These are phyloP conservation scores for Microbotryum silenes-acaulis DNA, from an alignment of 1,284 basidiomycete genomes.

Conservation along the genomic window DNA sequence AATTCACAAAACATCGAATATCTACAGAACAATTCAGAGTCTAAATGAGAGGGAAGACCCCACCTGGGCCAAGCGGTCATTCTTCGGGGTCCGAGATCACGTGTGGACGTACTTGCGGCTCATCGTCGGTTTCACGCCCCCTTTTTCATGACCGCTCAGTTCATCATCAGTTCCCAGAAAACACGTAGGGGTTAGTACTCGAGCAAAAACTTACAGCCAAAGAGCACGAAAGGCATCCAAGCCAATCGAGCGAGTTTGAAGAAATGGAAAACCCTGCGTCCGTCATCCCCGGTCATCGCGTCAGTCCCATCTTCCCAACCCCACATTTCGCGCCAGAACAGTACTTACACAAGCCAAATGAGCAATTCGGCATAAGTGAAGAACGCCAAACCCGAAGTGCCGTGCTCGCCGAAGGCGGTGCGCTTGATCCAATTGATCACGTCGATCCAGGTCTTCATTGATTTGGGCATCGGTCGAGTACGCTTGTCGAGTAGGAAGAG, in stretches of 20 bases:
- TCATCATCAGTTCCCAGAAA: too few relatives aligned
- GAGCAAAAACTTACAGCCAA: conserved; percentile 6
- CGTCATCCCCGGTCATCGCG: too few relatives aligned
- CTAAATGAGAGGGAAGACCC: too few relatives aligned
- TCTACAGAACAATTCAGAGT: too few relatives aligned
- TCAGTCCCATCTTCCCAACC: not conserved
- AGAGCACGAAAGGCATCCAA: conserved; percentile 22
- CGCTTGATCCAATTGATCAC: conserved; percentile 52
- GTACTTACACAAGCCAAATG: conserved; percentile 16
- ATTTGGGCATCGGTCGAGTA: conserved; percentile 49
- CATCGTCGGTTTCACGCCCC: too few relatives aligned
- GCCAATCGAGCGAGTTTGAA: conserved; percentile 18
- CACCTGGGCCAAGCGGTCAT: too few relatives aligned
- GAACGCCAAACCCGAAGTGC: conserved; percentile 11
- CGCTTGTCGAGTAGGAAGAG: conserved; percentile 52
- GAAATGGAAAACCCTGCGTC: conserved; percentile 9
- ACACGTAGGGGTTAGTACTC: too few relatives aligned
- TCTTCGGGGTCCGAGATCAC: too few relatives aligned
- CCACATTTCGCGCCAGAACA: not conserved
- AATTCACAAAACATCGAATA: too few relatives aligned
- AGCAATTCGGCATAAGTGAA: conserved; percentile 19
- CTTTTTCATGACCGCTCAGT: too few relatives aligned
- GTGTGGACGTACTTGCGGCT: too few relatives aligned
- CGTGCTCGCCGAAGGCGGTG: conserved; percentile 9
- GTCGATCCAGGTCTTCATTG: conserved; percentile 59